Percentiles rank a stretch among this genome's conserved stretches.
Evolutionary conservation across 345 rosid species (phyloP).

Genomic region (Linum usitatissimum): DNA sequence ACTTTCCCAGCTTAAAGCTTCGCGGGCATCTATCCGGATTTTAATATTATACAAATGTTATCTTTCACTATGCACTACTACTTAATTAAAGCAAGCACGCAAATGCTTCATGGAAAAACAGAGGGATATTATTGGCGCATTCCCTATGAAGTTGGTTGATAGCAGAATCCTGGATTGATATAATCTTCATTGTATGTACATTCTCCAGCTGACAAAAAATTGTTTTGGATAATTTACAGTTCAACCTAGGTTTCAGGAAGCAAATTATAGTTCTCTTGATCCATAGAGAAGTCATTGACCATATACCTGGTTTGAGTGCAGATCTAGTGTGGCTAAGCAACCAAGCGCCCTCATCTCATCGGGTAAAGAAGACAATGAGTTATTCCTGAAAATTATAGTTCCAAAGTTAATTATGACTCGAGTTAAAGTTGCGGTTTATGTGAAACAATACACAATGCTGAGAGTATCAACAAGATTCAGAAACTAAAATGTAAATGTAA

Average conservation of each 20-base stretch:
- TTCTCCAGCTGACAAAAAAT: background rate
- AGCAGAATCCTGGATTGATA: background rate
- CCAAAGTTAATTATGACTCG: conserved; percentile 20
- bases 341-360: conserved; percentile 56
- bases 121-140: background rate
- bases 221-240: background rate
- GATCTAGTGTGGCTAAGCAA: conserved; percentile 68
- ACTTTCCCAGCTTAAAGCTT: background rate
- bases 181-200: background rate
- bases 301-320: conserved; percentile 74
- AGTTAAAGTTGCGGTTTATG: conserved; percentile 7
- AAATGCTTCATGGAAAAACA: background rate
- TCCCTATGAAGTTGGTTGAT: background rate
- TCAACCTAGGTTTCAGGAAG: background rate
- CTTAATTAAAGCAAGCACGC: background rate
- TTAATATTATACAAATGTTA: background rate
- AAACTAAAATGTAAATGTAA: conserved; percentile 2
- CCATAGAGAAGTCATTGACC: background rate
- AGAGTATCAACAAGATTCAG: background rate
- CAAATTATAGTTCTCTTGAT: background rate
- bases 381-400: conserved; percentile 45
- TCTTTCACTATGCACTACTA: background rate
- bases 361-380: conserved; percentile 56
- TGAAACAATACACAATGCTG: conserved; percentile 11
- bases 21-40: background rate